A percentile compares a stretch with the other conserved stretches of the same genome.
These are phyloP conservation scores for Aphanocladium album DNA, from an alignment of 2,329 filamentous ascomycete species.

Conservation along the genomic window DNA sequence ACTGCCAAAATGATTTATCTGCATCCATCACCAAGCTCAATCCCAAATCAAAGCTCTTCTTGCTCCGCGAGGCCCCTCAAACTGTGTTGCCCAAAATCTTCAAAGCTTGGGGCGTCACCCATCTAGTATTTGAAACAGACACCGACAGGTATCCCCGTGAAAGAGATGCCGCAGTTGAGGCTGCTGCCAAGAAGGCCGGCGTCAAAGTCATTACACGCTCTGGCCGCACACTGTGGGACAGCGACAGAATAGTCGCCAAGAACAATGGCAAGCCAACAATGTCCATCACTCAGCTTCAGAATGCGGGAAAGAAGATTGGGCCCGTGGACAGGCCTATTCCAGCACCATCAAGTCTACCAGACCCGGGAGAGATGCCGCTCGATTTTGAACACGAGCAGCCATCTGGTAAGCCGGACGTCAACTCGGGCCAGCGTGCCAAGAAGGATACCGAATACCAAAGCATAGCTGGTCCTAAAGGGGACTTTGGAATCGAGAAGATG, in stretches of 20 bases:
- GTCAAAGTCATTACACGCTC: constrained; percentile 60
- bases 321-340: constrained; percentile 56
- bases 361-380: constrained; percentile 59
- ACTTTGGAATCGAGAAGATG: constrained; percentile 67
- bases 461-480: constrained; percentile 61
- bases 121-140: constrained; percentile 75
- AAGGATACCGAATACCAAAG: constrained; percentile 53
- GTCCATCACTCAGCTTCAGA: constrained; percentile 63
- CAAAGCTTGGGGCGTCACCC: constrained; percentile 67
- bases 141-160: constrained; percentile 67
- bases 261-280: constrained; percentile 69
- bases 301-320: constrained; percentile 59
- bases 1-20: constrained; percentile 69
- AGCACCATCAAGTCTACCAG: constrained; percentile 54
- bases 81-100: constrained; percentile 68
- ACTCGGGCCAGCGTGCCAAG: constrained; percentile 47
- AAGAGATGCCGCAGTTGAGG: constrained; percentile 55
- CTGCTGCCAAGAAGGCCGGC: constrained; percentile 58
- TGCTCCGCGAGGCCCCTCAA: constrained; percentile 67
- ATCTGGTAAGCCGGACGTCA: constrained; percentile 52
- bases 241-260: constrained; percentile 60
- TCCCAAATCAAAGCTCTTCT: constrained; percentile 62
- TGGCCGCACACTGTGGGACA: constrained; percentile 69
- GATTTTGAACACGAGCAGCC: constrained; percentile 53
- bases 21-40: constrained; percentile 64